Conservation (phyloP, 2,329 filamentous ascomycete species). For the Polytolypa hystricis region DNA sequence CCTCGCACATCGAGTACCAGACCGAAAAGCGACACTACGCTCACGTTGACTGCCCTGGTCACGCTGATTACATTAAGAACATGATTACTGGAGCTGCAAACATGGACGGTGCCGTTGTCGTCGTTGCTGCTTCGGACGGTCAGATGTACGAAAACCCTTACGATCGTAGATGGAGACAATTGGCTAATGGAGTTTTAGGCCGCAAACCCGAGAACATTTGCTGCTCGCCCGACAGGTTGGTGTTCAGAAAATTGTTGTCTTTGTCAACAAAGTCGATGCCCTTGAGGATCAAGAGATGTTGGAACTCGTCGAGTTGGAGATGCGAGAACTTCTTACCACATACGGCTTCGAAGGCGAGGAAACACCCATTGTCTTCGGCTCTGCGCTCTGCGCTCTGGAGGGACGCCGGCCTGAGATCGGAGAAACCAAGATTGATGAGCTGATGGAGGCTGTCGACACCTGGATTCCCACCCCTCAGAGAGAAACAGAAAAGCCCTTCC, state of each 20-base stretch:
- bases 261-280: slow-evolving; percentile 98
- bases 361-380: slow-evolving; percentile 93
- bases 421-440: slow-evolving; percentile 75
- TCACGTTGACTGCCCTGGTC: slow-evolving; percentile 98
- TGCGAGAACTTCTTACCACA: slow-evolving; percentile 85
- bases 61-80: slow-evolving; percentile 99
- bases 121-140: slow-evolving; percentile 94
- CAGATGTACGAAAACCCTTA: slow-evolving; percentile 58
- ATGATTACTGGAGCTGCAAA: slow-evolving; percentile 99
- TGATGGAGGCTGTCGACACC: slow-evolving; percentile 75
- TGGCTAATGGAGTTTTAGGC: slow-evolving; percentile 37
- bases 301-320: slow-evolving; percentile 99
- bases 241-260: slow-evolving; percentile 95
- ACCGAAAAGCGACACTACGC: slow-evolving; percentile 94
- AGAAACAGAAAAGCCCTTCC: slow-evolving; percentile 94
- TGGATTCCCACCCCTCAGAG: slow-evolving; percentile 96
- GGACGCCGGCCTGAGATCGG: slow-evolving; percentile 80
- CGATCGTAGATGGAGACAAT: background rate
- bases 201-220: slow-evolving; percentile 96
- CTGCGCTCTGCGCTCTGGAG: slow-evolving; percentile 88
- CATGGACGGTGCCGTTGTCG: slow-evolving; percentile 98
- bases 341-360: slow-evolving; percentile 98
- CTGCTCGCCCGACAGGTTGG: slow-evolving; percentile 96
- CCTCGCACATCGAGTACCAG: slow-evolving; percentile 95
- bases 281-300: slow-evolving; percentile 98